These are phyloP conservation scores for Rhamnella rubrinervis DNA, from an alignment of 331 rosid species.

Conservation along the genomic window DNA sequence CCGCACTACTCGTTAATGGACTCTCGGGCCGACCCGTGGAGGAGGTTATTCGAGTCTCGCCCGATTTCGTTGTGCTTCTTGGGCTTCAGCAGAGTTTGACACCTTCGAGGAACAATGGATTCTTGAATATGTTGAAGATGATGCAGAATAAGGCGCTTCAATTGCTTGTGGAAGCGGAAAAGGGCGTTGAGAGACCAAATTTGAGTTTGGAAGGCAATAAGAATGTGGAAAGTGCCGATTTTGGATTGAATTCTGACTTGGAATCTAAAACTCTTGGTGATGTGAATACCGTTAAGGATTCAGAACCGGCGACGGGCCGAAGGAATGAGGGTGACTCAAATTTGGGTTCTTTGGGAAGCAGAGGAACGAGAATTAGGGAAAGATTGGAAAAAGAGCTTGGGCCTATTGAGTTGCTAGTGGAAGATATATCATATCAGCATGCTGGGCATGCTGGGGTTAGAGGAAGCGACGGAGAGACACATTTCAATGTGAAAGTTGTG, in stretches of 20 bases:
- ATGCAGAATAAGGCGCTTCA: slow-evolving; percentile 82
- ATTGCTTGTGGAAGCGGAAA: slow-evolving; percentile 57
- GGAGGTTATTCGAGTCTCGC: slow-evolving; percentile 64
- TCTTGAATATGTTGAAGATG: slow-evolving; percentile 84
- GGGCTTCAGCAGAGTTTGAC: slow-evolving; percentile 94
- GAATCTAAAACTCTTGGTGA: neutral
- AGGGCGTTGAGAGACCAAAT: slow-evolving; percentile 22
- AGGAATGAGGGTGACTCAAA: slow-evolving; percentile 1
- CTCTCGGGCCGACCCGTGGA: slow-evolving; percentile 65
- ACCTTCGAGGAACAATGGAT: slow-evolving; percentile 90
- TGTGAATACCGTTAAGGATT: neutral
- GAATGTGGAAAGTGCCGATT: slow-evolving; percentile 24
- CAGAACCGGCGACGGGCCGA: slow-evolving; percentile 9
- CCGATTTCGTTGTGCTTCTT: slow-evolving; percentile 68
- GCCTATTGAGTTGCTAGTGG: slow-evolving; percentile 61
- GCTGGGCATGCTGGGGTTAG: slow-evolving; percentile 75
- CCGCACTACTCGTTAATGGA: slow-evolving; percentile 72
- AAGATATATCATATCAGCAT: slow-evolving; percentile 83
- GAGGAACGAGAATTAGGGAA: slow-evolving; percentile 86
- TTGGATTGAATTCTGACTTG: slow-evolving; percentile 21
- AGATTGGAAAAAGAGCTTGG: slow-evolving; percentile 53
- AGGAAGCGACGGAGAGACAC: slow-evolving; percentile 83
- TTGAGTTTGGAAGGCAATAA: slow-evolving; percentile 17
- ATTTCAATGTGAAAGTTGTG: slow-evolving; percentile 75
- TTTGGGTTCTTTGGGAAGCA: slow-evolving; percentile 42